These are phyloP conservation scores for Chloranthus sessilifolius DNA, from an alignment of 164 flowering plant genomes.

Conservation along the genomic window DNA sequence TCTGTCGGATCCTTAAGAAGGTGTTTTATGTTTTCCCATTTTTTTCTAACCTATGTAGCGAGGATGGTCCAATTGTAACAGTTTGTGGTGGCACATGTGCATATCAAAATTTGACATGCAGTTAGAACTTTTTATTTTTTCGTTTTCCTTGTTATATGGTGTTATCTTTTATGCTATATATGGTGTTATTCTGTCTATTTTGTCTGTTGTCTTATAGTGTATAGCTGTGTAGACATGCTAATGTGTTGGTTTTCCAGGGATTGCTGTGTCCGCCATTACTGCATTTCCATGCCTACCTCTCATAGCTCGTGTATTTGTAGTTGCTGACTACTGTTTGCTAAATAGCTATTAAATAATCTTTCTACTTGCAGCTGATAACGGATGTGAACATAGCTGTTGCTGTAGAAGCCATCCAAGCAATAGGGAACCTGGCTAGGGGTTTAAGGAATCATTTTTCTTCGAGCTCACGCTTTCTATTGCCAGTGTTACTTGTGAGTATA, in stretches of 20 bases:
- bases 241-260: too few relatives aligned
- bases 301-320: too few relatives aligned
- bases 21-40: conserved; percentile 36
- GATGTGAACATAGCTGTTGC: conserved; percentile 99
- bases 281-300: too few relatives aligned
- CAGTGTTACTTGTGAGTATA: conserved; percentile 79
- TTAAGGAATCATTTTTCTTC: conserved; percentile 77
- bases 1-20: conserved; percentile 89
- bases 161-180: not conserved
- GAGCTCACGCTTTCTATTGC: conserved; percentile 79
- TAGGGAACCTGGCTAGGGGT: conserved; percentile 91
- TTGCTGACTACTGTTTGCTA: conserved; percentile 4
- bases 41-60: not conserved
- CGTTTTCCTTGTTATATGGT: not conserved
- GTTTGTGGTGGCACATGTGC: too few relatives aligned
- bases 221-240: too few relatives aligned
- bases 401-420: conserved; percentile 93
- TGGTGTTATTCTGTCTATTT: not conserved
- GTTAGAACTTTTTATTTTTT: not conserved
- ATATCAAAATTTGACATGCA: too few relatives aligned
- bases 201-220: not conserved
- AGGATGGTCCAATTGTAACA: not conserved
- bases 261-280: too few relatives aligned
- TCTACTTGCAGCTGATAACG: conserved; percentile 69
- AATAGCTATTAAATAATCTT: not conserved